These are phyloP conservation scores for Avena eriantha DNA, from an alignment of 176 grass and related monocot species.

Conservation along the genomic window DNA sequence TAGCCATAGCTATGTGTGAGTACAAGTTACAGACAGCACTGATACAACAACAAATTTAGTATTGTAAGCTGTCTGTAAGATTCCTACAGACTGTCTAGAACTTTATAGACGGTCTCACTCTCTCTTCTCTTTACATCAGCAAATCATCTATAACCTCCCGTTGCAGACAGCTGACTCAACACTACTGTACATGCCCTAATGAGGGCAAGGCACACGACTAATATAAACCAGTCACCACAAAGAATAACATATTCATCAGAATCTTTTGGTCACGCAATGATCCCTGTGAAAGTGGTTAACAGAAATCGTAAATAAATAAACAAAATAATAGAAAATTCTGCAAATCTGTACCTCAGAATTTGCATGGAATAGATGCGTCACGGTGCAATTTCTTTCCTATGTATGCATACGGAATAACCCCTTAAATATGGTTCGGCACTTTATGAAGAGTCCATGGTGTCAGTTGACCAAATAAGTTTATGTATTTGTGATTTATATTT, in stretches of 20 bases:
- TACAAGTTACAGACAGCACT: too few species aligned
- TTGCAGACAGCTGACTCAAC: too few species aligned
- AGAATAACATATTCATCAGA: slow-evolving; percentile 92
- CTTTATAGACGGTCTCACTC: too few species aligned
- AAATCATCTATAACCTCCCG: too few species aligned
- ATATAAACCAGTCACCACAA: slow-evolving; percentile 86
- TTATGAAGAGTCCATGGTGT: slow-evolving; percentile 18
- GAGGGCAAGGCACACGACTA: slow-evolving; percentile 78
- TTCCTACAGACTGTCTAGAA: too few species aligned
- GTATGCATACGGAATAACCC: background rate
- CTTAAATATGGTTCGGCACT: background rate
- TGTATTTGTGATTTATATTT: slow-evolving; percentile 4
- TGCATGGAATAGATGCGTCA: background rate
- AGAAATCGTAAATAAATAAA: slow-evolving; percentile 41
- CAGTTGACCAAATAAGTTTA: slow-evolving; percentile 30
- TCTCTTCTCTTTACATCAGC: too few species aligned
- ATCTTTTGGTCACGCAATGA: slow-evolving; percentile 73
- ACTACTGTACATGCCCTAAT: too few species aligned
- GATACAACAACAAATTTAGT: too few species aligned
- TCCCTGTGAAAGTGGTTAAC: slow-evolving; percentile 60
- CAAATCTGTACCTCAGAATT: background rate
- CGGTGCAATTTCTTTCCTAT: slow-evolving; percentile 20
- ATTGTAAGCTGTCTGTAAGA: too few species aligned
- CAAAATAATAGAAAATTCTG: slow-evolving; percentile 24
- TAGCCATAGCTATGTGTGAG: too few species aligned